Evolutionary conservation across 305 asterid genomes (phyloP).

Genomic region (Andrographis paniculata): DNA sequence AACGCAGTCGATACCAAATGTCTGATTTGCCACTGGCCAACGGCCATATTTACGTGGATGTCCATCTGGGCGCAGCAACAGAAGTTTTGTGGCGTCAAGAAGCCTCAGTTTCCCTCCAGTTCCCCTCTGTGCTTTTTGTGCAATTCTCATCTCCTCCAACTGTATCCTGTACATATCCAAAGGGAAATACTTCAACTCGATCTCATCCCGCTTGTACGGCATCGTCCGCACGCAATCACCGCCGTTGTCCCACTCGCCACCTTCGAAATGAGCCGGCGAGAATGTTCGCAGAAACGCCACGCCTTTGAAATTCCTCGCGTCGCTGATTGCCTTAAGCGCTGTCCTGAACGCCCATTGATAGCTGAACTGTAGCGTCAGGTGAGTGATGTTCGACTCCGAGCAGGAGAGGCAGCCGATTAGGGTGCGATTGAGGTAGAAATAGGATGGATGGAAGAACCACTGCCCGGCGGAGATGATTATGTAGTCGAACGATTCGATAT

Average conservation of each 20-base stretch:
- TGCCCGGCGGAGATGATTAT: constrained; percentile 61
- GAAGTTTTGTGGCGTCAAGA: constrained; percentile 48
- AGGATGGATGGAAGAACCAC: constrained; percentile 63
- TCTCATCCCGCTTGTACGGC: constrained; percentile 45
- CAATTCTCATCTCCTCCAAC: constrained; percentile 51
- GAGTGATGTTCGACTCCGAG: constrained; percentile 37
- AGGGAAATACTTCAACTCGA: constrained; percentile 37
- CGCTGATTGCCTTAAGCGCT: constrained; percentile 35
- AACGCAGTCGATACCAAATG: constrained; percentile 50
- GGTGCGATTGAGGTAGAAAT: constrained; percentile 34
- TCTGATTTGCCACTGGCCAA: constrained; percentile 27
- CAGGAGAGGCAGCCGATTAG: constrained; percentile 64
- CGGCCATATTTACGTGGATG: constrained; percentile 66
- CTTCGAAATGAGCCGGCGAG: constrained; percentile 86
- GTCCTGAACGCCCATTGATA: constrained; percentile 64
- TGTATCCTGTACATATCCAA: constrained; percentile 53
- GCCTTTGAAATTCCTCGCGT: constrained; percentile 21
- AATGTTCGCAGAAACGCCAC: constrained; percentile 47
- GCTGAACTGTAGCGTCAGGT: constrained; percentile 45
- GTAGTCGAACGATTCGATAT: constrained; percentile 33
- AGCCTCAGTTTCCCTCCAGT: constrained; percentile 31
- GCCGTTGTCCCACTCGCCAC: constrained; percentile 71
- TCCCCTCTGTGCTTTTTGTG: no score
- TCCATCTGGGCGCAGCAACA: constrained; percentile 68
- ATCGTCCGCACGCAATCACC: constrained; percentile 65